Base-by-base conservation (phyloP, 2,329 filamentous ascomycete genomes). In the Blumeriella jaapii region DNA sequence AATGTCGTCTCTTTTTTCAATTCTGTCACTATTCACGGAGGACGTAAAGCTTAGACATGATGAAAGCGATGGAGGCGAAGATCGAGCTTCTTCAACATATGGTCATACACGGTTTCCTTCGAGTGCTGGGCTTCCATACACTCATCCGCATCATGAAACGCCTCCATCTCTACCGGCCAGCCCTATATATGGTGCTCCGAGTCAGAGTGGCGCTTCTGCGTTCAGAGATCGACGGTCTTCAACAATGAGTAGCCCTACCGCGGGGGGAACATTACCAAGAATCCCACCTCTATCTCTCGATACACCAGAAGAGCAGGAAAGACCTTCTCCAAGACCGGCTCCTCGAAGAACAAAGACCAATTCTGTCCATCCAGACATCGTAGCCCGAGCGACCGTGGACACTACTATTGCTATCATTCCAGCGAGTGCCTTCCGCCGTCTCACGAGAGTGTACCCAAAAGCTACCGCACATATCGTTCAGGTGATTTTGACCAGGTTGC, bases 381-480 rank as follows among this genome's bases (percentile, higher is more conserved):
- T 98, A 45, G 91, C 89, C n/a, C 74, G 91, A 46, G 91, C 91
- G 5, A 93, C 86, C 11, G 82, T 93, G 15, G 93, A 98, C 55
- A 98, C 91, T 0, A 98, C 93, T 0, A 95, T 98, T 59, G 91
- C 91, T 5, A 93, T 98, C 45, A 98, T 98, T 38, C 93, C 93
- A 1, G 91, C 91, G 1, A 94, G 86, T 55, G 93, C 91, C 3
- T 98, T 98, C 51, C 77, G 86, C 34, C 78, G 93, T 6, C 65
- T 98, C 34, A 98, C 93, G 32, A 77, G 84, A 53, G 79, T 95
- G 15, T 98, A 96, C 50, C 91, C 91, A 7, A 93, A 93, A 61
- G 87, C 93, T 7, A 95, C 91, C 2, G 81, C 91, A 2, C 93
- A 98, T 53, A 96, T 98, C 45, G 86, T 98, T 5, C 91, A 98